Conservation (phyloP, 768 basidiomycete species). For the Rhizopogon sp. region DNA sequence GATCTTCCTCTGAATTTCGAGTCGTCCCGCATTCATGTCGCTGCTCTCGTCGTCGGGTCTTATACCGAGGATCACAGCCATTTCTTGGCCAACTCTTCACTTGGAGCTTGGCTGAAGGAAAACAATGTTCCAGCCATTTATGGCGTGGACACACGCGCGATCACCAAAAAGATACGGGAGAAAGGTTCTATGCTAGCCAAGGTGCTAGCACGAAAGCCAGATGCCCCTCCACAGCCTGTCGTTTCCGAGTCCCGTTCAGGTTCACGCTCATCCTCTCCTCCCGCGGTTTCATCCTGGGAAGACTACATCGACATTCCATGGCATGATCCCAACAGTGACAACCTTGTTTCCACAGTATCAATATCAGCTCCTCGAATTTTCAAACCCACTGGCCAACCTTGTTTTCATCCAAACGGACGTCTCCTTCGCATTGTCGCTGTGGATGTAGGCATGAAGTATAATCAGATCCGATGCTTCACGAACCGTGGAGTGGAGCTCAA, state of each 20-base stretch:
- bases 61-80: conserved; percentile 95
- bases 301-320: conserved; percentile 82
- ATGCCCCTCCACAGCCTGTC: conserved; percentile 32
- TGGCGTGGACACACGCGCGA: conserved; percentile 92
- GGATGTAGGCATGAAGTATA: conserved; percentile 99
- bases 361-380: conserved; percentile 62
- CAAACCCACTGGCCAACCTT: conserved; percentile 50
- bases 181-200: conserved; percentile 91
- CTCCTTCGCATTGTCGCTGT: conserved; percentile 81
- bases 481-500: conserved; percentile 92
- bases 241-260: conserved; percentile 33
- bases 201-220: conserved; percentile 61
- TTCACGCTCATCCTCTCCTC: conserved; percentile 51
- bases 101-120: conserved; percentile 92
- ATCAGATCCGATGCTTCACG: conserved; percentile 96
- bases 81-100: conserved; percentile 84
- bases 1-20: conserved; percentile 78
- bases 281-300: conserved; percentile 63
- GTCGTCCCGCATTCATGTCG: conserved; percentile 90
- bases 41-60: conserved; percentile 87
- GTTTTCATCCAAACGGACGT: conserved; percentile 74
- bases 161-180: conserved; percentile 94
- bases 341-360: conserved; percentile 90
- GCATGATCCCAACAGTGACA: conserved; percentile 81
- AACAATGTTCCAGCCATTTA: conserved; percentile 91